Percentiles rank a stretch among this genome's conserved stretches.
phyloP scores from a whole-genome alignment of 306 rosid genomes.

The Rosa lucieae region DNA sequence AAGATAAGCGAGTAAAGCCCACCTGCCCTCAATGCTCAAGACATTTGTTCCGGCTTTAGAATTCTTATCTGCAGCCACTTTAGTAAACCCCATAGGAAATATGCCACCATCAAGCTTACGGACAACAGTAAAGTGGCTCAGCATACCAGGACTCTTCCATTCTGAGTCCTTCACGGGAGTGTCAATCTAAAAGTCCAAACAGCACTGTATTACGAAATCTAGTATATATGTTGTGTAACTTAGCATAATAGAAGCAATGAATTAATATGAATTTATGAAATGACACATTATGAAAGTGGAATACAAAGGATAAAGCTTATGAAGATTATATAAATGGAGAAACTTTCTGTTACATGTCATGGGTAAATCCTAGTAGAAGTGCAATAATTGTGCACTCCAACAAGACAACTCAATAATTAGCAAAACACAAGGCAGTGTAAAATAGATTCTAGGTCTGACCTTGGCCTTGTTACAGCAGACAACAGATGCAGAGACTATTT shows the following conservation, averaged over 20 bases:
- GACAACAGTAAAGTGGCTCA: constrained; percentile 87
- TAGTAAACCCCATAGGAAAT: constrained; percentile 80
- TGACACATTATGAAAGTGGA: not conserved
- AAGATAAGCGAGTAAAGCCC: constrained; percentile 20
- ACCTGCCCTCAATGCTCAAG: constrained; percentile 81
- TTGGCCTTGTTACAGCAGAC: constrained; percentile 81
- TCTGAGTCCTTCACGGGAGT: constrained; percentile 92
- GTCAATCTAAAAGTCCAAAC: constrained; percentile 70
- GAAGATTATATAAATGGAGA: constrained; percentile 3
- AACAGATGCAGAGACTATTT: constrained; percentile 92
- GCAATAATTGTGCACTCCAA: not conserved
- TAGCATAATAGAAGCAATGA: not conserved
- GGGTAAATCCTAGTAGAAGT: not conserved
- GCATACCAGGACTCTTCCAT: constrained; percentile 81
- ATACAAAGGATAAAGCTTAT: not conserved
- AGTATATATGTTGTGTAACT: not conserved
- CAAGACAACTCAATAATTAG: constrained; percentile 5
- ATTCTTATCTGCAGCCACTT: constrained; percentile 73
- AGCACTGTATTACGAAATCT: constrained; percentile 16
- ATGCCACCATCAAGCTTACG: constrained; percentile 87
- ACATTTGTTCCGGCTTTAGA: constrained; percentile 69
- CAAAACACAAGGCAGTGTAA: constrained; percentile 21
- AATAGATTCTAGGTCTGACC: constrained; percentile 49
- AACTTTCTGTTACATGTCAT: not conserved
- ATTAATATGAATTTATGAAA: not conserved